Base-by-base conservation (phyloP, 228 moss, liverwort and hornwort species). In the Sphagnum magellanicum region DNA sequence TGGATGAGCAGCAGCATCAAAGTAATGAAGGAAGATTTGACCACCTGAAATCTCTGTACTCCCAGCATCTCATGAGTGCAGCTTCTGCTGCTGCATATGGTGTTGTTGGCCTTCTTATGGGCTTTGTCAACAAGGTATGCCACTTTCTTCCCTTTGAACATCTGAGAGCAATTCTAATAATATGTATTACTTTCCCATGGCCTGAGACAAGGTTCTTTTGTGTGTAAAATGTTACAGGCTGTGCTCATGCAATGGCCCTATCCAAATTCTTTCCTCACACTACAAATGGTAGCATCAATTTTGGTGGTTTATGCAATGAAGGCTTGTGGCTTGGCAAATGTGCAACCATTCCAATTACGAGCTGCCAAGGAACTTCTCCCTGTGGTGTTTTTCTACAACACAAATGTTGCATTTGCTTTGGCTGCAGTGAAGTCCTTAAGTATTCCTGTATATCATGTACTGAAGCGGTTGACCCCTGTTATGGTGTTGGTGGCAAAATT, bases 391-490 rank as follows among this genome's bases (percentile, higher is more conserved):
- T 87, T 87, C 59, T 87, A 87, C 76, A 87, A 87, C 66, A 82
- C 86, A 48, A 87, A 87, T 60, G 86, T 87, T 48, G 86, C 80
- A 11, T 87, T 87, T 74, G 86, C 83, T 66, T 83, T 87, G 69
- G 83, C 83, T 52, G 86, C 86, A 73, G 86, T 87, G 74, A 76
- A 80, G 60, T 76, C 80, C 46, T 62, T 87, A 67, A 87, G 86
- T 66, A 83, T 87, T 71, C 86, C 86, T 53, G 86, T 87, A 66
- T 87, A 87, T 68, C 86, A 87, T 74, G 86, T 87, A 61, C 74
- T 87, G 65, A 87, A 87, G 83, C 86, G 86, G 48, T 80, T 87
- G 83, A 87, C 86, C 12, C 86, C 86, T 15, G 86, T 87, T 9
- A 87, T 87, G 86, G 86, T 87, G 48, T 51, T 87, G 74, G 75